Conservation (phyloP, 2,329 filamentous ascomycete species). For the Raffaelea arxii region DNA sequence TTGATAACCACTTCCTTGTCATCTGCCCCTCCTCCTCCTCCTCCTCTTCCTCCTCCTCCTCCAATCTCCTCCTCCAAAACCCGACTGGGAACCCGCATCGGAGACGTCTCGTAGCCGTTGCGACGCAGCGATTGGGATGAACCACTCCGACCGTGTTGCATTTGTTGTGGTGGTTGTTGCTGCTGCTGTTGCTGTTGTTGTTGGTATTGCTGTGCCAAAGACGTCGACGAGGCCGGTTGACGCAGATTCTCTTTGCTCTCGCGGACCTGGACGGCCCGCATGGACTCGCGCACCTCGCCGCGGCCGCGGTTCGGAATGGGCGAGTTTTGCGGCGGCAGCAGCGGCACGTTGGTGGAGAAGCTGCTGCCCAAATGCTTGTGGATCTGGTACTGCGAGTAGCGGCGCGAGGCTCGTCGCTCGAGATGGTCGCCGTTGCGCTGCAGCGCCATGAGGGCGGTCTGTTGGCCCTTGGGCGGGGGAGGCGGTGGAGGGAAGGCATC, state of each 20-base stretch:
- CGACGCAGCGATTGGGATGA: constrained; percentile 36
- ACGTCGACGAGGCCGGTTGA: no score
- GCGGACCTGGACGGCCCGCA: constrained; percentile 55
- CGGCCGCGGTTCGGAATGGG: constrained; percentile 78
- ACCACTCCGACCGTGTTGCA: constrained; percentile 39
- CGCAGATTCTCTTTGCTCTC: constrained; percentile 38
- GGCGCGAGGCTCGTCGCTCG: constrained; percentile 80
- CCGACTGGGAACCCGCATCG: constrained; percentile 46
- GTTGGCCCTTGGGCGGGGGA: constrained; percentile 65
- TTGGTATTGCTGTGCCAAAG: no score
- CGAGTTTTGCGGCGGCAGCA: constrained; percentile 74
- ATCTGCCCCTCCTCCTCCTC: constrained; percentile 8
- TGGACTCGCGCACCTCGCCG: constrained; percentile 69
- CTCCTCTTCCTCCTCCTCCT: constrained; percentile 9
- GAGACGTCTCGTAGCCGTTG: constrained; percentile 44
- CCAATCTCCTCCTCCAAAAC: constrained; percentile 52
- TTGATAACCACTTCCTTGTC: constrained; percentile 2
- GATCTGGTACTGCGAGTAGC: constrained; percentile 96
- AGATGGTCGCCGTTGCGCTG: constrained; percentile 79
- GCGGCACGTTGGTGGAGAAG: constrained; percentile 66
- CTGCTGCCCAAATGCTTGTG: constrained; percentile 81
- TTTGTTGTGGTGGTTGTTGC: no score
- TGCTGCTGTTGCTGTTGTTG: no score
- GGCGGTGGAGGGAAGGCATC: constrained; percentile 64
- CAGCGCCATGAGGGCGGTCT: constrained; percentile 80